These are phyloP conservation scores for Avena insularis DNA, from an alignment of 176 grass and related monocot genomes.

Conservation along the genomic window DNA sequence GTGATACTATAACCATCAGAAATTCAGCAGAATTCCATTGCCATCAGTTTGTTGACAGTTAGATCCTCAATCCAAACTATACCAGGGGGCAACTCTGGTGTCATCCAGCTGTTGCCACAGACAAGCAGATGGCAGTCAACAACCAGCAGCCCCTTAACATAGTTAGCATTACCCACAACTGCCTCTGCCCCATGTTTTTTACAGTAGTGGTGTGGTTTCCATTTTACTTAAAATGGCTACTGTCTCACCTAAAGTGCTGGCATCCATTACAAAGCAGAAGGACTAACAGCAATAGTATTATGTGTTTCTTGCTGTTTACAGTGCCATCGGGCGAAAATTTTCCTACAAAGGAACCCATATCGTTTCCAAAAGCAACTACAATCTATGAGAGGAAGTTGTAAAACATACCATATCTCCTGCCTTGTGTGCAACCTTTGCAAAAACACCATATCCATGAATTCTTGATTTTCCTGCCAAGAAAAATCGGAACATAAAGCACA, in stretches of 20 bases:
- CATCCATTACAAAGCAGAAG: constrained; percentile 22
- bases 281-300: constrained; percentile 7
- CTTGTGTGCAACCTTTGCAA: constrained; percentile 92
- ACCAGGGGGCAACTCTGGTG: not conserved
- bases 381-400: constrained; percentile 34
- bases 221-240: not conserved
- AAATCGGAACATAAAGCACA: constrained; percentile 4
- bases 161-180: constrained; percentile 9
- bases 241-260: no score
- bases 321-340: not conserved
- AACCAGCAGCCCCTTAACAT: not conserved
- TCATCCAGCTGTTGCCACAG: not conserved
- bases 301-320: constrained; percentile 23
- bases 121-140: not conserved
- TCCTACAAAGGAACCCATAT: constrained; percentile 26
- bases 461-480: constrained; percentile 85
- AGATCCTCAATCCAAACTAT: not conserved
- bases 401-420: constrained; percentile 92
- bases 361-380: constrained; percentile 34
- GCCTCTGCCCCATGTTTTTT: not conserved
- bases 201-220: not conserved
- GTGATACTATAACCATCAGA: not conserved
- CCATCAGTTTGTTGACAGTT: not conserved
- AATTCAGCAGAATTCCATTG: not conserved
- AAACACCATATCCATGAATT: constrained; percentile 99